Conservation (phyloP, 208 protist species). For the Trypanosoma conorhini region DNA sequence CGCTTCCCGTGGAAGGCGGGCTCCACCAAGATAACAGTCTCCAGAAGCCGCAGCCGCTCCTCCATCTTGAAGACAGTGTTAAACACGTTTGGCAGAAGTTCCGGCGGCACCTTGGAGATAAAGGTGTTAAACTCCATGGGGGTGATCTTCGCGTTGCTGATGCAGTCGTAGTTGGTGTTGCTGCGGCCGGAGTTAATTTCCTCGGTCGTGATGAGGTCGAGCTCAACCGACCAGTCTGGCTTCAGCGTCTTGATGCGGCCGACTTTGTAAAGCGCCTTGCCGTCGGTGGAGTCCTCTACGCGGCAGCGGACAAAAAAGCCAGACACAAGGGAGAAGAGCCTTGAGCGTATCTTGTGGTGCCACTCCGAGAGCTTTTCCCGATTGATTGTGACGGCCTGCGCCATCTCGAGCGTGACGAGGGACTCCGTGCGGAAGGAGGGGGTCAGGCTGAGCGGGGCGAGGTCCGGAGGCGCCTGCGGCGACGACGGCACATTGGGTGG, state of each 20-base stretch:
- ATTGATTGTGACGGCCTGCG: conserved; percentile 87
- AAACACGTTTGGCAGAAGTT: conserved; percentile 52
- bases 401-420: conserved; percentile 68
- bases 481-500: conserved; percentile 74
- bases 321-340: conserved; percentile 77
- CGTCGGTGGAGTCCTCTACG: conserved; percentile 87
- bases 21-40: conserved; percentile 75
- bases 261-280: conserved; percentile 89
- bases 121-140: conserved; percentile 75
- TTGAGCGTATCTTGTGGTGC: conserved; percentile 89
- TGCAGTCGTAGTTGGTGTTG: conserved; percentile 93
- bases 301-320: conserved; percentile 93
- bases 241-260: conserved; percentile 88
- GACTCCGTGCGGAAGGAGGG: conserved; percentile 56
- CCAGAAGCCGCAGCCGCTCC: conserved; percentile 79
- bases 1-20: conserved; percentile 78
- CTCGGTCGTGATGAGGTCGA: conserved; percentile 85
- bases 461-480: conserved; percentile 56
- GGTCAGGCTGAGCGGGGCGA: conserved; percentile 30
- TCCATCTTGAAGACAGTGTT: conserved; percentile 75
- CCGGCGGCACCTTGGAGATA: conserved; percentile 62
- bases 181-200: conserved; percentile 76
- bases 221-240: conserved; percentile 90
- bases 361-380: conserved; percentile 91
- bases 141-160: conserved; percentile 88